These are phyloP conservation scores for Sporothrix variecibatus DNA, from an alignment of 2,329 filamentous ascomycete genomes.

Conservation along the genomic window DNA sequence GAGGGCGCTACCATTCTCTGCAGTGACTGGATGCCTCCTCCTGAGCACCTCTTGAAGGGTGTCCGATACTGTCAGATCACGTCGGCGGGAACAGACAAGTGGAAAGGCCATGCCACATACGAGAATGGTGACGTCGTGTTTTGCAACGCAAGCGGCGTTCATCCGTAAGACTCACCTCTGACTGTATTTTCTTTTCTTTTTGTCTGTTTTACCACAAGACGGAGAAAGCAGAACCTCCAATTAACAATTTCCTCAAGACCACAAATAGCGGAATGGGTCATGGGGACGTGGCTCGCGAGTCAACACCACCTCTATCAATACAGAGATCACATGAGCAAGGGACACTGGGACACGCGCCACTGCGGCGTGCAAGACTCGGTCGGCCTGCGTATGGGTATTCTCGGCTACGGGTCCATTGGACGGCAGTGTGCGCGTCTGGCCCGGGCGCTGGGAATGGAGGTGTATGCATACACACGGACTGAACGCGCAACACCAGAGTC, in stretches of 20 bases:
- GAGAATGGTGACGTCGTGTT: background rate
- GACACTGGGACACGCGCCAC: background rate
- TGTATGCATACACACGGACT: constrained; percentile 67
- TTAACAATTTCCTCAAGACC: background rate
- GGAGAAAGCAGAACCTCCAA: background rate
- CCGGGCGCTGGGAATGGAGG: constrained; percentile 64
- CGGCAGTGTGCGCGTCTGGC: constrained; percentile 50
- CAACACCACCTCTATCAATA: background rate
- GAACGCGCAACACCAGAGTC: constrained; percentile 54
- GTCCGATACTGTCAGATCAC: background rate
- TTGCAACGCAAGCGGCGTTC: background rate
- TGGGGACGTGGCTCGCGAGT: background rate
- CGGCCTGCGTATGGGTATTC: constrained; percentile 33
- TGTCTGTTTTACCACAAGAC: too few relatives aligned
- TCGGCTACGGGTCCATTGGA: constrained; percentile 49
- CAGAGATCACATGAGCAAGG: background rate
- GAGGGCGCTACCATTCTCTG: background rate
- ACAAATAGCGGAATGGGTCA: background rate
- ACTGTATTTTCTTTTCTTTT: too few relatives aligned
- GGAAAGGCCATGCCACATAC: background rate
- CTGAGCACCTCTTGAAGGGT: background rate
- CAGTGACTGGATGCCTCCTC: background rate
- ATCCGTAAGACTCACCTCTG: background rate
- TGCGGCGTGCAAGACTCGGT: constrained; percentile 2
- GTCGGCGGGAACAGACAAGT: background rate